Evolutionary conservation across 106 monocot species (phyloP), one percentile per base, ranked within the genome.

Genomic region (Xerophyta viscosa): DNA sequence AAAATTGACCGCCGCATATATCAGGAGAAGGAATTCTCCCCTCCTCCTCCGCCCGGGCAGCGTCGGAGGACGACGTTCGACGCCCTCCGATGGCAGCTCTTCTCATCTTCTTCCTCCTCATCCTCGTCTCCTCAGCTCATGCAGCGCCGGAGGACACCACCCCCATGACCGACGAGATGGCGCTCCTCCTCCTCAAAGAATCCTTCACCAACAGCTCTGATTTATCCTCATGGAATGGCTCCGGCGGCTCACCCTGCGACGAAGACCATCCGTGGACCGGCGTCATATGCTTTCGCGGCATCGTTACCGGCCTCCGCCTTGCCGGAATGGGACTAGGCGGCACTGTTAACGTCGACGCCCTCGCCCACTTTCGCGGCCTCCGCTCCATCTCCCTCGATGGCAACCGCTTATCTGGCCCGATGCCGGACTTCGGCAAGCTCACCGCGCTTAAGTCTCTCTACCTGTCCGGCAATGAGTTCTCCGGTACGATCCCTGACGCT

Each of bases 351-450:
- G 56, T 71, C 48, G 55, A 63, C 50, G 74, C 75, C 44, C 74
- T 93, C 42, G 36, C 72, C 21, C 23, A 26, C 22, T 49, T 93
- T 20, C 45, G n/a, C 3, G 46, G 53, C 6, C 87, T 87, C 29
- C 80, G 93, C 8, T 31, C 58, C 42, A 27, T 88, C n/a, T 70
- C 70, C 52, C 37, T 93, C n/a, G 11, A 54, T 20, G 11, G 50
- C 22, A 93, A 93, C 66, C 24, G 15, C 31, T 55, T 93, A 69
- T 66, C 87, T 31, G 87, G 93, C 17, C 45, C 65, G 20, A 65
- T 93, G 29, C 93, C 92, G 0, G 48, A 66, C 29, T 54, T 92
- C 67, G 13, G 48, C 57, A 56, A 31, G 21, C 73, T 92, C 44
- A 48, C 31, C 4, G 77, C 67, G 1, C 66, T 92, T 37, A 83